A percentile compares a stretch with the other conserved stretches of the same genome.
These are phyloP conservation scores for Novymonas esmeraldas DNA, from an alignment of 208 protist genomes.

Conservation along the genomic window DNA sequence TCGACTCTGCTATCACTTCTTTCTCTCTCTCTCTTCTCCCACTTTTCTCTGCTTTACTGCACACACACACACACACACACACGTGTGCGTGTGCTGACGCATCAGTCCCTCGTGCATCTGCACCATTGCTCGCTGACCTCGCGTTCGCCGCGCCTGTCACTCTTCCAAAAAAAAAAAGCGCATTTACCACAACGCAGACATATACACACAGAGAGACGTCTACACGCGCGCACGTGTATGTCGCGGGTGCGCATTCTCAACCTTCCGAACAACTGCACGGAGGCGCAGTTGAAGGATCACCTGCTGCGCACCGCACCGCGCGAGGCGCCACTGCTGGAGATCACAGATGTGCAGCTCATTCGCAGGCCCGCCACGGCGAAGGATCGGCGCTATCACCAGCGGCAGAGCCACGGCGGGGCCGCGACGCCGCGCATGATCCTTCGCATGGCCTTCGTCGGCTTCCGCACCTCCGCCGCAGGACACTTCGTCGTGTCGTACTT, in stretches of 20 bases:
- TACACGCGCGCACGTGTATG: conserved; percentile 34
- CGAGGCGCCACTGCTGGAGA: conserved; percentile 85
- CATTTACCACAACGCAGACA: background rate
- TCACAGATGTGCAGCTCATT: conserved; percentile 80
- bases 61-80: no score
- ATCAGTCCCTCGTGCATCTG: no score
- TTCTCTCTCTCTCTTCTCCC: no score
- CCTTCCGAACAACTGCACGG: conserved; percentile 93
- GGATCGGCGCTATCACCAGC: conserved; percentile 21
- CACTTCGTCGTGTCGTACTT: conserved; percentile 91
- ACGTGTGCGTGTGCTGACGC: no score
- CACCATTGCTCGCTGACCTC: no score
- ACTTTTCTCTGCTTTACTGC: no score
- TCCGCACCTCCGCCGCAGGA: conserved; percentile 81
- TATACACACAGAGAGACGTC: background rate
- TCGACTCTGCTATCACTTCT: no score
- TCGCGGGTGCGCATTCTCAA: conserved; percentile 95
- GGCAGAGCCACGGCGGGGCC: conserved; percentile 9
- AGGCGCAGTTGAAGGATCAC: conserved; percentile 91
- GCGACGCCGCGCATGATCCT: conserved; percentile 47
- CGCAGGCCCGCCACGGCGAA: conserved; percentile 22
- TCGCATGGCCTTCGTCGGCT: conserved; percentile 97
- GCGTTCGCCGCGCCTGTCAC: no score
- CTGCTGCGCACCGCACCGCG: conserved; percentile 70
- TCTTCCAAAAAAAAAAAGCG: no score